These are phyloP conservation scores for Talaromyces sp. DNA, from an alignment of 2,329 filamentous ascomycete genomes.

Conservation along the genomic window DNA sequence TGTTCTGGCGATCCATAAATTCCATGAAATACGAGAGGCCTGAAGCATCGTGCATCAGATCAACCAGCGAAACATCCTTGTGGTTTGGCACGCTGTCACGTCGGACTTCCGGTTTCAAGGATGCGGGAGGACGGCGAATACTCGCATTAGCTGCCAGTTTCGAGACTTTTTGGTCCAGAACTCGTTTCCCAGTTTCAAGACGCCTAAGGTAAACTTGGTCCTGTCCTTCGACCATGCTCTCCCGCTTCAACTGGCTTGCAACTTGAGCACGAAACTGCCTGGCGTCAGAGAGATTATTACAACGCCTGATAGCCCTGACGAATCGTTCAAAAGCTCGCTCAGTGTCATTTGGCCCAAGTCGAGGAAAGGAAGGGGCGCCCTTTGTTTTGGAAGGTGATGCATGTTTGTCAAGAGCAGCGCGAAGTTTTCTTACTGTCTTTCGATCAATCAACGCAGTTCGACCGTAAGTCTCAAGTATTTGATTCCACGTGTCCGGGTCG, in stretches of 20 bases:
- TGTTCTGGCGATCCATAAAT: conserved; percentile 87
- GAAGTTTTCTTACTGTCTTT: conserved; percentile 86
- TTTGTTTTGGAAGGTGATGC: conserved; percentile 72
- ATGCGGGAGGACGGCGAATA: conserved; percentile 31
- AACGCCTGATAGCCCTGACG: conserved; percentile 80
- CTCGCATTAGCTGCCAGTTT: conserved; percentile 69
- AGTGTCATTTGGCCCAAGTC: conserved; percentile 74
- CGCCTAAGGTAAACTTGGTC: conserved; percentile 84
- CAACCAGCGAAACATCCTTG: conserved; percentile 72
- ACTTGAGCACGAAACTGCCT: conserved; percentile 89
- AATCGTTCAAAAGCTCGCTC: conserved; percentile 94
- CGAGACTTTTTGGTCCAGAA: conserved; percentile 85
- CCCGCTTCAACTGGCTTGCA: conserved; percentile 83
- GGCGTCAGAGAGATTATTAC: conserved; percentile 88
- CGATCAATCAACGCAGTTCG: conserved; percentile 87
- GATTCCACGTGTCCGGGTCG: conserved; percentile 97
- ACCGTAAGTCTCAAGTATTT: conserved; percentile 85
- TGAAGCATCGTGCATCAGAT: conserved; percentile 84
- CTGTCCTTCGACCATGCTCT: conserved; percentile 71
- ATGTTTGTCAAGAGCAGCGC: conserved; percentile 90
- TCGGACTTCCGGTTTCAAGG: conserved; percentile 30
- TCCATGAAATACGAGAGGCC: conserved; percentile 99
- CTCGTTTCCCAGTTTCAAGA: conserved; percentile 82
- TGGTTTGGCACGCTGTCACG: conserved; percentile 55
- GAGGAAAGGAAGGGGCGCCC: conserved; percentile 68